Base-by-base conservation (phyloP, 371 early-diverging fungal species). In the Batkoa obscura region DNA sequence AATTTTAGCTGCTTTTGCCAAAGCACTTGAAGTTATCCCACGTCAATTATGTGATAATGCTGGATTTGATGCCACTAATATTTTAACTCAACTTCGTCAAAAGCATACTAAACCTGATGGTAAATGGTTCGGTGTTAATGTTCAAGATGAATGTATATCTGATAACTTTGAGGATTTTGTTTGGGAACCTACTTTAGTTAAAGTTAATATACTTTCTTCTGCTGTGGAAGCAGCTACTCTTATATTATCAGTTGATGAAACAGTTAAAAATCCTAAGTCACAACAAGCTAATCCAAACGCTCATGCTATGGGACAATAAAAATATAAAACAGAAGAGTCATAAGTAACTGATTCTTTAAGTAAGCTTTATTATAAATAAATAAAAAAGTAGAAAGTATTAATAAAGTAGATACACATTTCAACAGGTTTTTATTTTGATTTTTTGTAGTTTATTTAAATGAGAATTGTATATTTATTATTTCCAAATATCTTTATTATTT, bases 101-200 rank as follows among this genome's bases (percentile, higher is more conserved):
- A 83, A 87, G 66, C 99, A 99, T 66, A 78, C 83, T 36, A 81
- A 83, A 64, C 53, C 53, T 35, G 86, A 83, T 43, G 84, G 79
- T 60, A 75, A 66, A 39, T 95, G 96, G 95, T 81, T 69, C 57
- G 98, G 98, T 61, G 90, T 97, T 13, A 98, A 95, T 71, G 83
- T 94, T 58, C 79, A 81, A 58, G 76, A 79, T 33, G 95, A 97
- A 69, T 80, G 81, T 8, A 84, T 94, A 53, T 73, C 88, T 53
- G 90, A 97, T 69, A 86, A 93, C 78, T 86, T 79, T 65, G 83
- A 81, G n/a, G 79, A 81, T 38, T 95, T 94, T 68, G 98, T 99
- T 9, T 95, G 97, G 95, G 99, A 99, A 76, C 99, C 99, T 13
- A 85, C 97, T 43, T 75, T 94, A 51, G 95, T 99, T 62, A 99